These are phyloP conservation scores for Cocos nucifera DNA, from an alignment of 176 grass and related monocot species.

Conservation along the genomic window DNA sequence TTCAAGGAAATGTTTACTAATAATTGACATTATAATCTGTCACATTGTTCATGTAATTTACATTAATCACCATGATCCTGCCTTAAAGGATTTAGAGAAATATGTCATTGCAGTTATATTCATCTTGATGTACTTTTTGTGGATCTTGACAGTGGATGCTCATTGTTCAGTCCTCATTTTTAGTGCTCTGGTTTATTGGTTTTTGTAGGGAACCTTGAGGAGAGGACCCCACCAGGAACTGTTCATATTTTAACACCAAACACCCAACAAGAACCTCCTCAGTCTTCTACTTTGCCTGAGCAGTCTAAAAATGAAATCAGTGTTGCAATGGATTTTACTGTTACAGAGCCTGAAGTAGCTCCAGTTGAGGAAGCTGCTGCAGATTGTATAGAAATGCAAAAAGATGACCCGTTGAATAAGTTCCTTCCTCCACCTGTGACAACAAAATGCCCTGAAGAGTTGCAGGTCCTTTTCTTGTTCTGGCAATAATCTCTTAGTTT, in stretches of 20 bases:
- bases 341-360: conserved; percentile 36
- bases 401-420: conserved; percentile 41
- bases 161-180: neutral
- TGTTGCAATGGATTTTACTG: conserved; percentile 35
- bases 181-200: neutral
- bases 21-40: too few species aligned
- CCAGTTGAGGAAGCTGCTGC: conserved; percentile 44
- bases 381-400: conserved; percentile 34
- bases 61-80: too few species aligned
- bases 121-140: neutral
- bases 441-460: conserved; percentile 52
- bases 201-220: conserved; percentile 46
- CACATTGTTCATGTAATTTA: too few species aligned
- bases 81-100: neutral
- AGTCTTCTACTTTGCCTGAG: conserved; percentile 34
- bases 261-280: conserved; percentile 36
- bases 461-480: conserved; percentile 34
- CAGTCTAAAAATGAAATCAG: conserved; percentile 34
- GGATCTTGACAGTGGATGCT: neutral
- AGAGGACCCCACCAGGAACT: conserved; percentile 38
- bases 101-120: neutral
- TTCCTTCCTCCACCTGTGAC: conserved; percentile 57
- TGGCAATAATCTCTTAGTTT: too few species aligned
- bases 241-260: conserved; percentile 39
- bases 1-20: too few species aligned